Base-by-base conservation (phyloP, 164 flowering plant species). In the Hamamelis virginiana region DNA sequence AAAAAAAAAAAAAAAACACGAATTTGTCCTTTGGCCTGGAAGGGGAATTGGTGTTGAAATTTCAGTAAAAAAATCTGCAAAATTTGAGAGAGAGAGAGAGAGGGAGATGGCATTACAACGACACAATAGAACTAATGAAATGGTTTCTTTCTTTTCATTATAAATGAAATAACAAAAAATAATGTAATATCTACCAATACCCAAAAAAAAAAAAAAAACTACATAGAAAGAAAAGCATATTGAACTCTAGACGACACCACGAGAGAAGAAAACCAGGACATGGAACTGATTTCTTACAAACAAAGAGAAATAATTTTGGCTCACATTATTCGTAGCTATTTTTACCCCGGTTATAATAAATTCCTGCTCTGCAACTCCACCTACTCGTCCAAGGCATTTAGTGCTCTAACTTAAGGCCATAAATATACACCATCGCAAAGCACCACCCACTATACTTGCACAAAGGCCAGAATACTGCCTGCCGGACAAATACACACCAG, bases 391-490 rank as follows among this genome's bases (percentile, higher is more conserved):
- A 0, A n/a, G 19, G 21, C 0, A 26, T 59, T 58, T n/a, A 58
- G 38, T 18, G 16, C 25, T 56, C 22, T 13, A 21, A 56, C 4
- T 28, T 0, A 59, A 59, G 9, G 19, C 44, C 12, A 23, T 23
- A 8, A 25, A 38, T 57, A 57, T 27, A 57, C 25, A 6, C 55
- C 55, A 51, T 19, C 5, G 21, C 55, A 51, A 51, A 51, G 55
- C 55, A 48, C 52, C 18, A 21, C 22, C 55, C 6, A 51, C 55
- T 51, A 0, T 19, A 23, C 41, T 65, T 50, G 52, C 55, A 59
- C 45, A 59, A 27, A 8, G 69, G 43, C 67, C 46, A 16, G 13
- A 69, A 41, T 16, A 25, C 51, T 16, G 46, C 47, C 47, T n/a
- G 23, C 47, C 26, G 13, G 60, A 57, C 60, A 25, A 27, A 25